These are phyloP conservation scores for Nicotiana paniculata DNA, from an alignment of 257 asterid genomes.

Conservation along the genomic window DNA sequence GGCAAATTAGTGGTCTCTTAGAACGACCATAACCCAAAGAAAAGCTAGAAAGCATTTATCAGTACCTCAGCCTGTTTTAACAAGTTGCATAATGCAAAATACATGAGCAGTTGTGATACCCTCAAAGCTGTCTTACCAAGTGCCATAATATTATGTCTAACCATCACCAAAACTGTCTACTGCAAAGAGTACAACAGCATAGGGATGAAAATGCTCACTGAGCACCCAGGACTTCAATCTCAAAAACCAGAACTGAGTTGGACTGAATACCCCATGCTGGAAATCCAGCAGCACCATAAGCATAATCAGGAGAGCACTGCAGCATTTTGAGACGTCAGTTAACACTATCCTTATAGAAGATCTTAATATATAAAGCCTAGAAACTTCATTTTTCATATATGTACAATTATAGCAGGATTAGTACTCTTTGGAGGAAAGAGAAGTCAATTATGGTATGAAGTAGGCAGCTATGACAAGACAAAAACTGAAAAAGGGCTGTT, in stretches of 20 bases:
- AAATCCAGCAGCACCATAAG: conserved; percentile 74
- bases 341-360: background rate
- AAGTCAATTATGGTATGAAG: background rate
- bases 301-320: conserved; percentile 99
- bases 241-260: conserved; percentile 69
- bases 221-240: conserved; percentile 73
- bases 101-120: background rate
- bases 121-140: background rate
- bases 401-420: background rate
- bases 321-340: conserved; percentile 1
- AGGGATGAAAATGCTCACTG: conserved; percentile 20
- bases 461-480: background rate
- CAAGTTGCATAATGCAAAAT: background rate
- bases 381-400: background rate
- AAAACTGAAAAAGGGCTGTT: background rate
- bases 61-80: background rate
- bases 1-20: background rate
- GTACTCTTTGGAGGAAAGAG: background rate
- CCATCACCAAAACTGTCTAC: background rate
- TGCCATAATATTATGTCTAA: background rate
- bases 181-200: background rate
- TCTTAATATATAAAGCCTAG: background rate
- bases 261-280: conserved; percentile 95
- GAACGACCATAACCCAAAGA: background rate
- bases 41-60: background rate